phyloP scores from a whole-genome alignment of 306 rosid genomes.

The Rosa rugosa region DNA sequence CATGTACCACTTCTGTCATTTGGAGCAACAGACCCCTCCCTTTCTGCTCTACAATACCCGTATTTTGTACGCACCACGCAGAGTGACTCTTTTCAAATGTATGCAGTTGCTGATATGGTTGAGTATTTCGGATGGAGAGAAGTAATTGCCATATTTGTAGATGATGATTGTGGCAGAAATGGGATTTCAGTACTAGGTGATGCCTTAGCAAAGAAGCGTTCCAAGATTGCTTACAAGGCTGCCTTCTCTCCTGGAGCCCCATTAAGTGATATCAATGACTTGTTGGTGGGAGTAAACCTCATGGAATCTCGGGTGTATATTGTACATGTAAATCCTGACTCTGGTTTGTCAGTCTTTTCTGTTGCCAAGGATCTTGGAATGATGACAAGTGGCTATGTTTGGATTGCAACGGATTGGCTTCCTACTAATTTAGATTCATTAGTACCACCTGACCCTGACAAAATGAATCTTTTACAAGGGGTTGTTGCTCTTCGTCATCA shows the following conservation, averaged over 20 bases:
- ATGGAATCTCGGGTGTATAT: conserved; percentile 93
- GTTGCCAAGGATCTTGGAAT: conserved; percentile 60
- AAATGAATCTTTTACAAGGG: conserved; percentile 63
- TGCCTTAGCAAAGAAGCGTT: conserved; percentile 66
- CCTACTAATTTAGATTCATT: conserved; percentile 67
- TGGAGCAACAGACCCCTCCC: conserved; percentile 85
- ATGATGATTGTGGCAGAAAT: conserved; percentile 80
- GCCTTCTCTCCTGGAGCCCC: conserved; percentile 58
- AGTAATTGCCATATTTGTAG: conserved; percentile 77
- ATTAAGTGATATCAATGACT: conserved; percentile 33
- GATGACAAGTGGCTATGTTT: conserved; percentile 64
- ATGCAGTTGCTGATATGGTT: conserved; percentile 75
- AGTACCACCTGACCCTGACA: conserved; percentile 36
- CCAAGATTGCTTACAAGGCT: conserved; percentile 75
- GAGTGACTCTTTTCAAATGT: conserved; percentile 76
- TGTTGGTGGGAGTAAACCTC: conserved; percentile 61
- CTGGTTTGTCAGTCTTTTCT: conserved; percentile 60
- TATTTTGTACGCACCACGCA: conserved; percentile 78
- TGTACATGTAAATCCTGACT: conserved; percentile 89
- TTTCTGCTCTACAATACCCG: conserved; percentile 75
- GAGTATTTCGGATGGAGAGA: conserved; percentile 69
- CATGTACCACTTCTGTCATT: conserved; percentile 87
- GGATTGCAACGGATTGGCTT: conserved; percentile 97
- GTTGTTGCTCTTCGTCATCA: conserved; percentile 82
- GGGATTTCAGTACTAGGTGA: conserved; percentile 74